Base-by-base conservation (phyloP, 2,329 filamentous ascomycete species). In the Drechslerella coelobrocha region DNA sequence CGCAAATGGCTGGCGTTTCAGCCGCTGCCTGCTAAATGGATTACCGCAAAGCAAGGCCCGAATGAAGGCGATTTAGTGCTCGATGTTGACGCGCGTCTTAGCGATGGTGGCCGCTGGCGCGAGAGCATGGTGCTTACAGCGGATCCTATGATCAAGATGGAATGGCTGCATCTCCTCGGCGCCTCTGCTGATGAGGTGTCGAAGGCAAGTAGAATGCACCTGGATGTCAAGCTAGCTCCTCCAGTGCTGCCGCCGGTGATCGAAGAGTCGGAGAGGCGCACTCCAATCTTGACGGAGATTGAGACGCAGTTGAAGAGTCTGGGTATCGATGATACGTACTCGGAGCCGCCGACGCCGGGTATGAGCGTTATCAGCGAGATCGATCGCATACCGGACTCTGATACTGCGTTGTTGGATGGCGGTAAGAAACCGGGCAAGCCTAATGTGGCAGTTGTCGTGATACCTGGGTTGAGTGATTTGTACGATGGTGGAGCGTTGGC, bases 1-100 rank as follows among this genome's bases (percentile, higher is more conserved):
- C 52, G 68, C 24, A 76, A 76, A 26, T 97, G 91, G 87, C 84
- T 99, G 2, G 83, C 99, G 0, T 96, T 99, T 76, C 89, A 92
- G n/a, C 93, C 94, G 0, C 83, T 97, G n/a, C 83, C 88, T 17
- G 83, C 86, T 73, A 82, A 84, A 34, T 84, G 86, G 69, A 84
- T 96, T 19, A 97, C 94, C 10, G 91, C 92, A 53, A 87, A 93
- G 39, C 86, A 84, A 68, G 92, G 92, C 37, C 8, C 8, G 1
- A 26, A 39, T 12, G 57, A 68, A 21, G 56, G 39, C 6, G 54
- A 72, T 10, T 14, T 66, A 43, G 23, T 72, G 8, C 34, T 68
- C 43, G 62, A 72, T 12, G 62, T 65, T n/a, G 53, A 68, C 45
- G 57, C 69, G 8, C 34, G 62, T 37, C 29, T 72, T 29, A 72